A percentile compares a stretch with the other conserved stretches of the same genome.
These are phyloP conservation scores for Zygosaccharomyces sapae DNA, from an alignment of 1,139 yeast species.

Conservation along the genomic window DNA sequence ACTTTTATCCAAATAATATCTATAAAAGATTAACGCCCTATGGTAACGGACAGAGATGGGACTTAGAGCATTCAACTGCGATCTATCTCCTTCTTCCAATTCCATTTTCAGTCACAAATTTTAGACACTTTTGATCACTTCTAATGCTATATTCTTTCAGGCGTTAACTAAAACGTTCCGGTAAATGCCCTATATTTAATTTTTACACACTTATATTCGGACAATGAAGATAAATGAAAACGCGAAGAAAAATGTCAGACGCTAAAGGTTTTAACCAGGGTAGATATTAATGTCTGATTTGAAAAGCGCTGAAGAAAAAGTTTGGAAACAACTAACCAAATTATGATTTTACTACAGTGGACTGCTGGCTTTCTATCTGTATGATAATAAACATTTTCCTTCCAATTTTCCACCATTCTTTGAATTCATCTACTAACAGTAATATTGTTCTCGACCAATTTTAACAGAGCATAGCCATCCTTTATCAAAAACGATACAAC, in stretches of 20 bases:
- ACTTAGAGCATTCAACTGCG: conserved; percentile 7
- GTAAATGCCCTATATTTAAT: background rate
- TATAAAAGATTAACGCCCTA: conserved; percentile 42
- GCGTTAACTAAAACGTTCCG: background rate
- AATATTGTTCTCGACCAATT: background rate
- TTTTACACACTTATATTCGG: conserved; percentile 1
- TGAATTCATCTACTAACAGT: conserved; percentile 2
- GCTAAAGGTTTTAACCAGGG: background rate
- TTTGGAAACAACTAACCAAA: background rate
- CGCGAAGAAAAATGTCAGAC: background rate
- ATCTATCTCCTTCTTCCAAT: conserved; percentile 9
- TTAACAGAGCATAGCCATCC: conserved; percentile 19
- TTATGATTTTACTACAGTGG: conserved; percentile 5
- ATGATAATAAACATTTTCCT: conserved; percentile 9
- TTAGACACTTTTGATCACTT: no score
- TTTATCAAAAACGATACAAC: conserved; percentile 29
- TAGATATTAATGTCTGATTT: background rate
- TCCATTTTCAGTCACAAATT: conserved; percentile 6
- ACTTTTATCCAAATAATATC: conserved; percentile 66
- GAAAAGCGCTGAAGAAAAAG: background rate
- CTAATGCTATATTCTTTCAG: no score
- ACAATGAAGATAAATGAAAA: background rate
- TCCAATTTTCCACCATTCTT: background rate
- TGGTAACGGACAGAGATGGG: conserved; percentile 14
- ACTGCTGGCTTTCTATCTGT: conserved; percentile 11